These are phyloP conservation scores for Exophiala sp. DNA, from an alignment of 2,329 filamentous ascomycete genomes.

Conservation along the genomic window DNA sequence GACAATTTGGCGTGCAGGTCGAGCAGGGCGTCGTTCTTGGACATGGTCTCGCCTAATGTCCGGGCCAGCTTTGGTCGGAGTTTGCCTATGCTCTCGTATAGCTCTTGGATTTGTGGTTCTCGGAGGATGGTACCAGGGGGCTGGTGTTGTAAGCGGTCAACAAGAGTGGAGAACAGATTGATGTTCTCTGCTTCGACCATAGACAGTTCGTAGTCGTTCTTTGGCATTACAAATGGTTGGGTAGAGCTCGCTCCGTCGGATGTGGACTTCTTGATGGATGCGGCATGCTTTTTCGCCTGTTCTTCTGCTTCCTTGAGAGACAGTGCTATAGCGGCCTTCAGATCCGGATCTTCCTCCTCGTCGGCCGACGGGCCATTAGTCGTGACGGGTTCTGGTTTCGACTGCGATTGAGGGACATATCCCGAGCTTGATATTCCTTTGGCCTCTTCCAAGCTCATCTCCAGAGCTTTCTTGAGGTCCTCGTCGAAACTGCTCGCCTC, in stretches of 20 bases:
- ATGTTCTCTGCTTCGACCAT: slow-evolving; percentile 96
- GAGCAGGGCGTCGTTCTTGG: slow-evolving; percentile 93
- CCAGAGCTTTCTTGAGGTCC: slow-evolving; percentile 85
- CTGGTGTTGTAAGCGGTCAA: slow-evolving; percentile 91
- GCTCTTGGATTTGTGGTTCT: slow-evolving; percentile 94
- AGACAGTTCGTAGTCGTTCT: slow-evolving; percentile 91
- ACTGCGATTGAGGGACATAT: slow-evolving; percentile 65
- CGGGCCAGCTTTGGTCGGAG: slow-evolving; percentile 88
- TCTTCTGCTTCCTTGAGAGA: slow-evolving; percentile 97
- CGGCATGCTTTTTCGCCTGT: slow-evolving; percentile 87
- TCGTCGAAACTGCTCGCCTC: slow-evolving; percentile 85
- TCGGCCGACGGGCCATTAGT: slow-evolving; percentile 45
- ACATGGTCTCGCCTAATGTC: slow-evolving; percentile 98
- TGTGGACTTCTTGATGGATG: slow-evolving; percentile 71
- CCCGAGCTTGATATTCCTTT: slow-evolving; percentile 65
- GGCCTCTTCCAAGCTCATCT: slow-evolving; percentile 95
- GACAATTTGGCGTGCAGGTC: slow-evolving; percentile 94
- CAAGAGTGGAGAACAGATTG: slow-evolving; percentile 88
- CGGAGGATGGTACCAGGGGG: slow-evolving; percentile 92
- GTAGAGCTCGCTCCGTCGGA: slow-evolving; percentile 52
- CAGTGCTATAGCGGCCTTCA: slow-evolving; percentile 92
- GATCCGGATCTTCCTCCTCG: slow-evolving; percentile 86
- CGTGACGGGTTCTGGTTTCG: slow-evolving; percentile 35
- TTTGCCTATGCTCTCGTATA: slow-evolving; percentile 95
- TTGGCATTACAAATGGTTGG: slow-evolving; percentile 58